Conservation (phyloP, 495 filamentous ascomycete species). For the Trichoderma parareesei region DNA sequence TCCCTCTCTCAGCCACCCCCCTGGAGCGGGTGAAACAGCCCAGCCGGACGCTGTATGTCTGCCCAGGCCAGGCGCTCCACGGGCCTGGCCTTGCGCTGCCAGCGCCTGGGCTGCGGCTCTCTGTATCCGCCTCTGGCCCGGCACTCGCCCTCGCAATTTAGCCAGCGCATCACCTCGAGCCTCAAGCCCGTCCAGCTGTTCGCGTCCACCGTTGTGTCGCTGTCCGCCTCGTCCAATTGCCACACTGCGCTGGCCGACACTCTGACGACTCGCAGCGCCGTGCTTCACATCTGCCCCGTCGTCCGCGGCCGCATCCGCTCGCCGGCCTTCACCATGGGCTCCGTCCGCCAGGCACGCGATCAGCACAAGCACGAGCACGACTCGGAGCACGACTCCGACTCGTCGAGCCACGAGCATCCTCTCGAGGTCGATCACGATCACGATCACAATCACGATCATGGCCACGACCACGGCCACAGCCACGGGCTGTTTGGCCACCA, state of each 20-base stretch:
- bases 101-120: not conserved
- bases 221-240: conserved; percentile 3
- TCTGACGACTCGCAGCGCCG: not conserved
- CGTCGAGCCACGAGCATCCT: not conserved
- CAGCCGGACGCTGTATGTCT: conserved; percentile 2
- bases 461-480: conserved; percentile 38
- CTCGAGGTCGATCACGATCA: not conserved
- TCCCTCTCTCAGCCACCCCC: not conserved
- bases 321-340: conserved; percentile 17
- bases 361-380: conserved; percentile 11
- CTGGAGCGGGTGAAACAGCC: not conserved
- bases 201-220: conserved; percentile 5
- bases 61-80: conserved; percentile 8
- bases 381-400: conserved; percentile 23
- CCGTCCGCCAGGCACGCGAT: conserved; percentile 11
- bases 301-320: conserved; percentile 15
- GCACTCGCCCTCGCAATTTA: not conserved
- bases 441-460: conserved; percentile 12
- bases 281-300: conserved; percentile 12
- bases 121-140: not conserved
- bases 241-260: conserved; percentile 1
- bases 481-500: conserved; percentile 52
- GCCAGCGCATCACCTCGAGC: not conserved
- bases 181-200: conserved; percentile 3
- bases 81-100: conserved; percentile 7